Evolutionary conservation across 1,139 yeast genomes (phyloP).

Genomic region (Yamadazyma mexicana): DNA sequence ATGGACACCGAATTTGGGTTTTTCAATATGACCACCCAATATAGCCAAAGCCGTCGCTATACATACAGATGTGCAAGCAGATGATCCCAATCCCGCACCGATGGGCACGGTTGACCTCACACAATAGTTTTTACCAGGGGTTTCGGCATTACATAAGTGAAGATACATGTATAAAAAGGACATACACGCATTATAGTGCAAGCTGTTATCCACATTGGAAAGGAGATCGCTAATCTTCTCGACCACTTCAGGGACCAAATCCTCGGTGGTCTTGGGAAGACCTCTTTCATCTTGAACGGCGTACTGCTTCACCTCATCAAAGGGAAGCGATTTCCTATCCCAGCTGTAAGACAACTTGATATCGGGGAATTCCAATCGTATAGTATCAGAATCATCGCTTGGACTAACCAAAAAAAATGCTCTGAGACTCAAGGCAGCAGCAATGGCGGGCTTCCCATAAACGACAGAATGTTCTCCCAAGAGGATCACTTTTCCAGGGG

Average conservation of each 20-base stretch:
- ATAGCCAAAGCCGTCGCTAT: slow-evolving; percentile 72
- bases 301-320: slow-evolving; percentile 40
- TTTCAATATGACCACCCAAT: slow-evolving; percentile 54
- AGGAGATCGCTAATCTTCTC: slow-evolving; percentile 48
- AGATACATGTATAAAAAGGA: slow-evolving; percentile 80
- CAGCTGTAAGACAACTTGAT: slow-evolving; percentile 65
- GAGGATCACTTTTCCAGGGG: slow-evolving; percentile 95
- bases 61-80: slow-evolving; percentile 89
- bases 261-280: slow-evolving; percentile 48
- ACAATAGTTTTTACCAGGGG: slow-evolving; percentile 57
- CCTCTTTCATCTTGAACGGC: slow-evolving; percentile 20
- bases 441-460: slow-evolving; percentile 87
- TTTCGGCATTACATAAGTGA: slow-evolving; percentile 49
- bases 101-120: slow-evolving; percentile 87
- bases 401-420: slow-evolving; percentile 71
- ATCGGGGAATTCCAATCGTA: slow-evolving; percentile 81
- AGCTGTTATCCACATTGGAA: slow-evolving; percentile 45
- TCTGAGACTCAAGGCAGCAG: slow-evolving; percentile 81
- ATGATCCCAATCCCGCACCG: slow-evolving; percentile 96
- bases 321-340: slow-evolving; percentile 62
- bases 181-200: slow-evolving; percentile 80
- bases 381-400: slow-evolving; percentile 31
- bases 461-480: slow-evolving; percentile 99
- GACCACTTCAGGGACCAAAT: slow-evolving; percentile 61
- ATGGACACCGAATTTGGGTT: slow-evolving; percentile 26